Conservation (phyloP, 2,329 filamentous ascomycete genomes). For the Colletotrichum sp. region DNA sequence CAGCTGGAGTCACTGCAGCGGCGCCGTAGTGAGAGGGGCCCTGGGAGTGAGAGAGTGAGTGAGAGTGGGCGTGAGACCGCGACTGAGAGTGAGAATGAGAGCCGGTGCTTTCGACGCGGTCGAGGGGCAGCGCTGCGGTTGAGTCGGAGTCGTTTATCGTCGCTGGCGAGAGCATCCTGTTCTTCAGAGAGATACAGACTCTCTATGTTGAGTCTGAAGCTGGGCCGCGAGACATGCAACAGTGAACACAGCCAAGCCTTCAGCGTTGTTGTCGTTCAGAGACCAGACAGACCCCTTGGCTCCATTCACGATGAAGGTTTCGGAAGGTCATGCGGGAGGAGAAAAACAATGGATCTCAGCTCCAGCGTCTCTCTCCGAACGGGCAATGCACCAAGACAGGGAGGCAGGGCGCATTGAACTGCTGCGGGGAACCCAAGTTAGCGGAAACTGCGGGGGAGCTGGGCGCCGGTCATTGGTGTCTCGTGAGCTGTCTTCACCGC, state of each 20-base stretch:
- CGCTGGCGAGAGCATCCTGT: slow-evolving; percentile 1
- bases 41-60: neutral
- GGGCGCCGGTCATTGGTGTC: neutral
- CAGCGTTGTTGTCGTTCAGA: neutral
- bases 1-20: neutral
- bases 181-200: neutral
- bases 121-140: neutral
- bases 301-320: neutral
- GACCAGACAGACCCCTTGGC: neutral
- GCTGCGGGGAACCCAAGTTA: slow-evolving; percentile 11
- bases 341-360: neutral
- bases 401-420: neutral
- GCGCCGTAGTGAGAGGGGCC: neutral
- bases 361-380: neutral
- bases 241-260: neutral
- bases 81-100: neutral
- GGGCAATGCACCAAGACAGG: neutral
- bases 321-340: slow-evolving; percentile 8
- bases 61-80: neutral
- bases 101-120: neutral
- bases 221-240: neutral
- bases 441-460: slow-evolving; percentile 6
- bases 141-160: neutral
- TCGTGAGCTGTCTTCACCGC: neutral
- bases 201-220: neutral